phyloP scores from a whole-genome alignment of 306 rosid species.

The Pachyrhizus erosus region DNA sequence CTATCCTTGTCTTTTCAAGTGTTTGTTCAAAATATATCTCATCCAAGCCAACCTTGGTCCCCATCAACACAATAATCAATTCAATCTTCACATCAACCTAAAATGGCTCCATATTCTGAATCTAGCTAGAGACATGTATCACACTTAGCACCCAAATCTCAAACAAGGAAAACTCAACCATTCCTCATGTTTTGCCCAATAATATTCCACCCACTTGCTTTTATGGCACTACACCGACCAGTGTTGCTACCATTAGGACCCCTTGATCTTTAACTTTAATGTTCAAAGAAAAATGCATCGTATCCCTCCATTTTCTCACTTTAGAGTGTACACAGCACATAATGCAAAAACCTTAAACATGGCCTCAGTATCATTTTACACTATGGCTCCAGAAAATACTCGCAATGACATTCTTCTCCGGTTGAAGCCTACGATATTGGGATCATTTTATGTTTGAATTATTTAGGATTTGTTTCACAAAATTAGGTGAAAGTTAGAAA shows the following conservation, averaged over 20 bases:
- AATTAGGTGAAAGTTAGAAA: too few relatives aligned
- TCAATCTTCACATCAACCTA: conserved; percentile 36
- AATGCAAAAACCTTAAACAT: too few relatives aligned
- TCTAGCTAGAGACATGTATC: conserved; percentile 47
- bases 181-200: conserved; percentile 20
- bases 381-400: too few relatives aligned
- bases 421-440: too few relatives aligned
- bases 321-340: neutral
- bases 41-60: conserved; percentile 23
- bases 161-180: conserved; percentile 16
- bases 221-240: conserved; percentile 8
- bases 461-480: too few relatives aligned
- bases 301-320: neutral
- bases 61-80: conserved; percentile 7
- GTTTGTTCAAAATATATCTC: neutral
- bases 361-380: too few relatives aligned
- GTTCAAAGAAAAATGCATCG: neutral
- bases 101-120: conserved; percentile 26
- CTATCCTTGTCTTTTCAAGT: neutral
- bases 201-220: conserved; percentile 43
- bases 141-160: conserved; percentile 30
- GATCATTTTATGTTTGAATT: too few relatives aligned
- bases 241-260: neutral
- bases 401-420: too few relatives aligned
- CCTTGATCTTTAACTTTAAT: neutral